Evolutionary conservation across 2,329 filamentous ascomycete genomes (phyloP).

Genomic region (Sphaerulina vaccinii): DNA sequence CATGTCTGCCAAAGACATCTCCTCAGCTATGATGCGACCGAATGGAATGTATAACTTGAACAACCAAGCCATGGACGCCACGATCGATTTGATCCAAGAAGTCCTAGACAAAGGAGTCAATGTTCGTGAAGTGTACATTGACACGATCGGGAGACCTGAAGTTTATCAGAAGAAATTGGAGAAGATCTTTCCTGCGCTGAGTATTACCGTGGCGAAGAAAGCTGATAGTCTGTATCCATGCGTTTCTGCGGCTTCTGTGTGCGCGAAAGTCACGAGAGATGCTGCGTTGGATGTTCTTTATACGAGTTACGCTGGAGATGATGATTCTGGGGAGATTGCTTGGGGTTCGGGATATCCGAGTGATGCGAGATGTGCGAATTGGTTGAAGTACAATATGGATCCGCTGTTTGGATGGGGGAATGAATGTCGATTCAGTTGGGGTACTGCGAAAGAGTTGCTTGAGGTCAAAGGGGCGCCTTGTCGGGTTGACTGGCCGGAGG

Average conservation of each 20-base stretch:
- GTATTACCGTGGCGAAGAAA: slow-evolving; percentile 61
- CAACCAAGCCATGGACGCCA: slow-evolving; percentile 91
- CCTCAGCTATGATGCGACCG: slow-evolving; percentile 71
- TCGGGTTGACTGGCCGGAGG: slow-evolving; percentile 79
- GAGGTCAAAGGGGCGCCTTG: slow-evolving; percentile 67
- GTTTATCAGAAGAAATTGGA: slow-evolving; percentile 83
- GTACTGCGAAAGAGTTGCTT: slow-evolving; percentile 88
- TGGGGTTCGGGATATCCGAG: slow-evolving; percentile 97
- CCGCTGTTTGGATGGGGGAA: slow-evolving; percentile 92
- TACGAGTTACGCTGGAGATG: slow-evolving; percentile 48
- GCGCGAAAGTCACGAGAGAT: slow-evolving; percentile 93
- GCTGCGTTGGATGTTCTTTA: slow-evolving; percentile 81
- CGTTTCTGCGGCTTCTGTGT: slow-evolving; percentile 90
- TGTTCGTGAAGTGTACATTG: slow-evolving; percentile 86
- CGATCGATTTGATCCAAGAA: slow-evolving; percentile 73
- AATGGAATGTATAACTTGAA: slow-evolving; percentile 79
- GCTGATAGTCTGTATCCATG: slow-evolving; percentile 90
- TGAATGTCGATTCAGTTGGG: slow-evolving; percentile 94
- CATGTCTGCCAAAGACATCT: slow-evolving; percentile 82
- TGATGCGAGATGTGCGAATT: slow-evolving; percentile 74
- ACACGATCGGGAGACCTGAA: slow-evolving; percentile 83
- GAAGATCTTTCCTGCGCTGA: slow-evolving; percentile 71
- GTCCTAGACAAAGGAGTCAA: slow-evolving; percentile 78
- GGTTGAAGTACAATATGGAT: slow-evolving; percentile 85
- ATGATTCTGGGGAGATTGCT: slow-evolving; percentile 31